Evolutionary conservation across 1,284 basidiomycete species (phyloP).

Genomic region (Ustilago curta): DNA sequence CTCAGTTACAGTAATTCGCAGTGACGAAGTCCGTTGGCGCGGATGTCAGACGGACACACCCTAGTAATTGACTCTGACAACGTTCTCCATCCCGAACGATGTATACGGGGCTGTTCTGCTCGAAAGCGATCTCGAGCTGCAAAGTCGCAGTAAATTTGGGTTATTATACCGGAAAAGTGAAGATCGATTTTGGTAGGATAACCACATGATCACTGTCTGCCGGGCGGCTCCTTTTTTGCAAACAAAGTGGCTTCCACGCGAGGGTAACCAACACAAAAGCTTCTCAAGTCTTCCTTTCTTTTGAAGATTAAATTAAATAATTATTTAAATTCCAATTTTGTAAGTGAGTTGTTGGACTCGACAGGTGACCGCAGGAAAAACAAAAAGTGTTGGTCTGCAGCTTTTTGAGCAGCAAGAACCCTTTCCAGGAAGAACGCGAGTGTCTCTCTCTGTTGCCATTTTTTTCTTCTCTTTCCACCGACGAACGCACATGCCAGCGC

Average conservation of each 20-base stretch:
- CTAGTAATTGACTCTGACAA: too few relatives aligned
- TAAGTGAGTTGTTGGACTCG: background rate
- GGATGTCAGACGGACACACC: too few relatives aligned
- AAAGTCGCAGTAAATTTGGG: too few relatives aligned
- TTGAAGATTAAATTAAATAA: background rate
- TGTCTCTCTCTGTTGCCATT: background rate
- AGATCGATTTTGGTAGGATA: conserved; percentile 2
- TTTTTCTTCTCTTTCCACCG: background rate
- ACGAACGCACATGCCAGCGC: background rate
- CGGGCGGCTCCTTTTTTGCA: background rate
- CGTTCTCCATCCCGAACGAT: too few relatives aligned
- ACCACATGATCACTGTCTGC: conserved; percentile 4
- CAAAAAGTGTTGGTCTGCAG: conserved; percentile 23
- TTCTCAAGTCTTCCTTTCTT: conserved; percentile 19
- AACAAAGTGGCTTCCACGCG: background rate
- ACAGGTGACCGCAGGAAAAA: background rate
- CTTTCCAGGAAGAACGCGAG: background rate
- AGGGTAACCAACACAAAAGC: background rate
- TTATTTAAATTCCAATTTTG: background rate
- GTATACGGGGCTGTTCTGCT: too few relatives aligned
- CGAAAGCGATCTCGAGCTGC: too few relatives aligned
- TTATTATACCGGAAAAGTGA: background rate
- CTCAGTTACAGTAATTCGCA: too few relatives aligned
- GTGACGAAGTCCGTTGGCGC: too few relatives aligned
- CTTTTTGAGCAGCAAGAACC: conserved; percentile 1